Conservation (phyloP, 2,329 filamentous ascomycete genomes). For the Arthrocladium fulminans region DNA sequence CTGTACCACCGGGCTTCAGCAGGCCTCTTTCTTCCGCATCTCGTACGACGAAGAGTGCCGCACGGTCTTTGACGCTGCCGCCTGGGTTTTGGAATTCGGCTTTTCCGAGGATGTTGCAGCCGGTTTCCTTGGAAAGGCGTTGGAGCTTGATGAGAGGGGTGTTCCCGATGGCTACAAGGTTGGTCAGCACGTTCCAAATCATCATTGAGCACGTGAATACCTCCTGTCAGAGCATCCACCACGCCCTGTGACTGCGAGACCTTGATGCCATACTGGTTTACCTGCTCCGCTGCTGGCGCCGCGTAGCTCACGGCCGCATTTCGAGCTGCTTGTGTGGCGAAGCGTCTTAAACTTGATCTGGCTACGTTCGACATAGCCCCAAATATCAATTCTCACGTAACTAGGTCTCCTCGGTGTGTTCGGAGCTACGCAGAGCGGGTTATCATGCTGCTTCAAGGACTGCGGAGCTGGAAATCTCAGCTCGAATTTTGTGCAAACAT, state of each 20-base stretch:
- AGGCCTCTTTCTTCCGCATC: constrained; percentile 85
- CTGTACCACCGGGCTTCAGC: constrained; percentile 76
- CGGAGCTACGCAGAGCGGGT: neutral
- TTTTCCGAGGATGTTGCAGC: constrained; percentile 90
- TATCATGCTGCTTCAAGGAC: neutral
- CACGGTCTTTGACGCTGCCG: constrained; percentile 91
- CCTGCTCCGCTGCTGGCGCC: constrained; percentile 36
- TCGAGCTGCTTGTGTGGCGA: constrained; percentile 55
- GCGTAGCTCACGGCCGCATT: constrained; percentile 34
- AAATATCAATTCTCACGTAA: neutral
- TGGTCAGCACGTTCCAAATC: neutral
- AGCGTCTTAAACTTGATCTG: constrained; percentile 41
- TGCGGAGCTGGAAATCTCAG: no score
- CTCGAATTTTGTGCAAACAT: constrained; percentile 6
- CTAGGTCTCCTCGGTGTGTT: neutral
- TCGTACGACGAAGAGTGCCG: constrained; percentile 85
- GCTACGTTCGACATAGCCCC: constrained; percentile 16
- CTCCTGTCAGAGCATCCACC: constrained; percentile 70
- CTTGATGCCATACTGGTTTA: constrained; percentile 54
- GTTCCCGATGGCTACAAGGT: constrained; percentile 75
- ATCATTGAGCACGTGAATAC: constrained; percentile 37
- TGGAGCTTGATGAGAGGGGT: constrained; percentile 90
- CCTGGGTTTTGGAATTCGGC: constrained; percentile 99
- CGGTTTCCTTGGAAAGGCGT: constrained; percentile 77
- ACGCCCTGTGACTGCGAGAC: constrained; percentile 74